Evolutionary conservation across 1,284 basidiomycete genomes (phyloP).

Genomic region (Sphagnurus paluster): DNA sequence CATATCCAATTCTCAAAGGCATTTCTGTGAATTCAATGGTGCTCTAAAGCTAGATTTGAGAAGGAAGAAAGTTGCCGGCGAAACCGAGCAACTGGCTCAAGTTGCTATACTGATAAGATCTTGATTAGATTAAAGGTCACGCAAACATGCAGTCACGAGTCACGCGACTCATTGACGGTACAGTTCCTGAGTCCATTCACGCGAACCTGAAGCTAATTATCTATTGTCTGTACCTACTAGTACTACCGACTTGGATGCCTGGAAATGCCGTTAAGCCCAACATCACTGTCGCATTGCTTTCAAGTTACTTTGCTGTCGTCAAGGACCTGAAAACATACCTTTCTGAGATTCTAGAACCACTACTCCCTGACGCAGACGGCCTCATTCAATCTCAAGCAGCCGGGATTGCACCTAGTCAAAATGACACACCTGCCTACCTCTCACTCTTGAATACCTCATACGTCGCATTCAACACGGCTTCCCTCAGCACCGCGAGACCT

Average conservation of each 20-base stretch:
- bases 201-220: no score
- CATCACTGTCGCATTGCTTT: constrained; percentile 28
- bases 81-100: no score
- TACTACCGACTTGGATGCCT: background rate
- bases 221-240: no score
- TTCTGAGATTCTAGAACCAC: constrained; percentile 33
- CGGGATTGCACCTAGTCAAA: constrained; percentile 21
- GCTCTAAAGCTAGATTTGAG: no score
- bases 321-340: constrained; percentile 45
- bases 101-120: constrained; percentile 16
- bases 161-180: constrained; percentile 1
- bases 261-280: background rate
- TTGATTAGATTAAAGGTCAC: background rate
- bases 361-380: constrained; percentile 2
- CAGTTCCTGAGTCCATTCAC: constrained; percentile 21
- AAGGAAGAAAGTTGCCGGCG: no score
- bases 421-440: constrained; percentile 38
- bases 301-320: constrained; percentile 34
- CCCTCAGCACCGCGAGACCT: constrained; percentile 6
- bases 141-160: background rate
- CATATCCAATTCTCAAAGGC: constrained; percentile 47
- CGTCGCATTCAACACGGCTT: constrained; percentile 36
- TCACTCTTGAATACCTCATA: constrained; percentile 45
- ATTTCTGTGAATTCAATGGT: constrained; percentile 31
- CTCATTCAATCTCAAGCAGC: background rate